Conservation (phyloP, 495 filamentous ascomycete species). For the Trichoderma virens region DNA sequence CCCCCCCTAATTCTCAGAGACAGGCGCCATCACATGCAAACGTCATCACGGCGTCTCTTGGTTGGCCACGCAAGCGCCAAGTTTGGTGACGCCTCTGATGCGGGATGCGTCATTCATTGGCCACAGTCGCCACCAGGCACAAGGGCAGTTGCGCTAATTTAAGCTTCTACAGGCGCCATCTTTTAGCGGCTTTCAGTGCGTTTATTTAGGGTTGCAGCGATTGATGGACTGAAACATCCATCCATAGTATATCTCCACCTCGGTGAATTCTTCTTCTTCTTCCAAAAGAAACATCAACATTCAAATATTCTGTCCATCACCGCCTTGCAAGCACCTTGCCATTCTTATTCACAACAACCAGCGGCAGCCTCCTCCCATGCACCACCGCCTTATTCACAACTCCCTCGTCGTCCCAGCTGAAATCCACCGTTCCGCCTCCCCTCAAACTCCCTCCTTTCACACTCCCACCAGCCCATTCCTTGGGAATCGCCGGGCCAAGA, state of each 20-base stretch:
- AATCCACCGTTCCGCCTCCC: conserved; percentile 32
- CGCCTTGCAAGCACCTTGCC: conserved; percentile 3
- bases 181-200: background rate
- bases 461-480: conserved; percentile 13
- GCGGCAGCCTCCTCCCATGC: background rate
- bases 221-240: no score
- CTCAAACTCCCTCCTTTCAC: conserved; percentile 30
- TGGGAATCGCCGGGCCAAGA: conserved; percentile 4
- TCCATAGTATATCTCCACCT: no score
- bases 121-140: background rate
- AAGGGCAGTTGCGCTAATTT: background rate
- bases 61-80: conserved; percentile 5
- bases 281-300: background rate
- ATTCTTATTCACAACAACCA: background rate
- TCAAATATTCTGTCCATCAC: background rate
- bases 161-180: conserved; percentile 1
- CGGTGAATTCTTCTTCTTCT: no score
- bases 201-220: no score
- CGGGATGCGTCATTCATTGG: background rate
- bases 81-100: background rate
- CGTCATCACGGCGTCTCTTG: conserved; percentile 4
- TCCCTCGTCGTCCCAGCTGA: conserved; percentile 30
- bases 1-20: background rate
- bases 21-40: background rate
- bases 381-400: conserved; percentile 13